Evolutionary conservation across 73 alveolate species (phyloP).

Genomic region (Symbiodinium pilosum): DNA sequence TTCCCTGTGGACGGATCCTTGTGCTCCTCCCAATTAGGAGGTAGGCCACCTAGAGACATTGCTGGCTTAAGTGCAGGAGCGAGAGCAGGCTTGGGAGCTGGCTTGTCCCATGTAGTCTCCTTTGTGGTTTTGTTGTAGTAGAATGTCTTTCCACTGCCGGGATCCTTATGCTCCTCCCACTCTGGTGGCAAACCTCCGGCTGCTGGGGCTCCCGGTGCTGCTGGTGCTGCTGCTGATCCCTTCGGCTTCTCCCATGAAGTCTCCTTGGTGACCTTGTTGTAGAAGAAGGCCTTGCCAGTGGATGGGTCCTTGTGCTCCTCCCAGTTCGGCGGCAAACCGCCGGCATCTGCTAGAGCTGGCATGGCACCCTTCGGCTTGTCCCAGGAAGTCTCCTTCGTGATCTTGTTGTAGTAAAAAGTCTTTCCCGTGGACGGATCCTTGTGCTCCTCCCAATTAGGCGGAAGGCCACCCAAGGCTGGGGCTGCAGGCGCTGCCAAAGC

Average conservation of each 20-base stretch:
- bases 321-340: constrained; percentile 15
- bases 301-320: constrained; percentile 34
- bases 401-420: constrained; percentile 16
- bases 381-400: constrained; percentile 59
- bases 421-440: neutral
- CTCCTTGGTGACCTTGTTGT: constrained; percentile 43
- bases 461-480: neutral
- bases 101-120: constrained; percentile 70
- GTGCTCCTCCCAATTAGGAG: constrained; percentile 25
- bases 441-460: constrained; percentile 27
- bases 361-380: constrained; percentile 55
- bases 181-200: constrained; percentile 10
- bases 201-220: constrained; percentile 5
- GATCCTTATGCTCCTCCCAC: constrained; percentile 27
- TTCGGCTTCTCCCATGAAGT: constrained; percentile 78
- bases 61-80: constrained; percentile 33
- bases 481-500: neutral
- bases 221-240: constrained; percentile 10
- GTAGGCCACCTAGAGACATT: neutral
- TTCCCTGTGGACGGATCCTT: neutral
- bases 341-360: constrained; percentile 17
- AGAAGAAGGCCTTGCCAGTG: neutral
- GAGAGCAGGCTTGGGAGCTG: constrained; percentile 45
- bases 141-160: neutral
- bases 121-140: constrained; percentile 18